phyloP scores from a whole-genome alignment of 225 moss, liverwort and hornwort genomes.

The Marchantia polymorpha region DNA sequence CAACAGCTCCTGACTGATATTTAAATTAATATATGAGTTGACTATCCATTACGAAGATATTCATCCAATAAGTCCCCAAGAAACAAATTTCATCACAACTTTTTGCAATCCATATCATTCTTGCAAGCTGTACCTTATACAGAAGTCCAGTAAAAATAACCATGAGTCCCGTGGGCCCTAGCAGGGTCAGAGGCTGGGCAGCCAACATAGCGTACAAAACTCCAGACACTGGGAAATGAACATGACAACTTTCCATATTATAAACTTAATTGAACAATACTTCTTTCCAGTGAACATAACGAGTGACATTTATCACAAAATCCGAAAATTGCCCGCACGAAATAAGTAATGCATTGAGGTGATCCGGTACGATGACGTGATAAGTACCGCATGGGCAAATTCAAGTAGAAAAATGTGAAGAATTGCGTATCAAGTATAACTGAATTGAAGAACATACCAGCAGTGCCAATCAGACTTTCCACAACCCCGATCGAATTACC shows the following conservation, averaged over 20 bases:
- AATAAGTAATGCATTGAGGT: too few relatives aligned
- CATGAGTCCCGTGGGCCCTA: constrained; percentile 81
- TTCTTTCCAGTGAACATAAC: neutral
- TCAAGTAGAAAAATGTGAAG: neutral
- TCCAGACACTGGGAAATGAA: constrained; percentile 56
- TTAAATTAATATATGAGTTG: too few relatives aligned
- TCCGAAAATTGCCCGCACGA: too few relatives aligned
- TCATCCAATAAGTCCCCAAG: too few relatives aligned
- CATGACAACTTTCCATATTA: constrained; percentile 8
- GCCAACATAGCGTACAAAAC: constrained; percentile 57
- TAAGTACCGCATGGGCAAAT: neutral
- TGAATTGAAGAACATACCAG: constrained; percentile 35
- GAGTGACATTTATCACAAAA: neutral
- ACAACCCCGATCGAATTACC: constrained; percentile 62
- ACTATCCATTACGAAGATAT: too few relatives aligned
- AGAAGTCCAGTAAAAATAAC: constrained; percentile 70
- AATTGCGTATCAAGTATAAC: neutral
- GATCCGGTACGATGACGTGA: too few relatives aligned
- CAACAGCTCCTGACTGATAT: too few relatives aligned
- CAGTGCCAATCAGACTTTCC: constrained; percentile 68
- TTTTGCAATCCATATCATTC: too few relatives aligned
- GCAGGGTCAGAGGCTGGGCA: constrained; percentile 65
- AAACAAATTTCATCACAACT: too few relatives aligned
- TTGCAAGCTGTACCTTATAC: constrained; percentile 46
- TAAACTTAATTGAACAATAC: neutral